Evolutionary conservation across 2,329 filamentous ascomycete species (phyloP), one percentile per base, ranked within the genome.

Genomic region (Colletotrichum endophyticum): DNA sequence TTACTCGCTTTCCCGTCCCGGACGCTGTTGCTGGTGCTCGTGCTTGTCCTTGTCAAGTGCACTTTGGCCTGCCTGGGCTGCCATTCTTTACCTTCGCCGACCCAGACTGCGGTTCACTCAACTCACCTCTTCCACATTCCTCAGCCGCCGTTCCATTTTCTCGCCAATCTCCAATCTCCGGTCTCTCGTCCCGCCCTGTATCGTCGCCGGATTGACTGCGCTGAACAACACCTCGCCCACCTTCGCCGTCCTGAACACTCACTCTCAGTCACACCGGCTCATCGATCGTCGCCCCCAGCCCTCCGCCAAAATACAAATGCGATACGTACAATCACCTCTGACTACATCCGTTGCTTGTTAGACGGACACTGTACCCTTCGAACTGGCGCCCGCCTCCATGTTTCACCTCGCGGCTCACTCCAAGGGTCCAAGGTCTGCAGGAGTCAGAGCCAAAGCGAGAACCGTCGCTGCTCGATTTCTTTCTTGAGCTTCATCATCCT

Each of bases 311-410:
- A 56, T 49, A 19, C 59, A 57, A 28, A 16, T 16, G 8, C 59
- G 28, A 68, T 61, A 66, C 34, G 44, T 22, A 16, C 49, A 32
- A 36, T 62, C 30, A 30, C 59, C 11, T 32, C 13, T 34, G 32
- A 30, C 19, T 13, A 30, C 59, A 32, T 30, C 30, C 59, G 13
- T 22, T 32, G 30, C 30, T 5, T 8, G 11, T 27, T 49, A 59
- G 25, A 32, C 49, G 44, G 34, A 66, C 34, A 59, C 30, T 56
- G 64, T 49, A 73, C 59, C 64, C 59, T 36, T 34, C 64, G 27
- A 73, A 59, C 44, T 53, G 73, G 70, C 57, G 70, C 64, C 73
- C 70, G 73, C 73, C 73, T 73, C 71, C 73, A 76, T 76, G 73
- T 76, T 73, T 73, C 73, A 76, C 70, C 32, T 64, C 57, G 70